phyloP scores from a whole-genome alignment of 2,329 filamentous ascomycete genomes.

The Parastagonospora avenae region DNA sequence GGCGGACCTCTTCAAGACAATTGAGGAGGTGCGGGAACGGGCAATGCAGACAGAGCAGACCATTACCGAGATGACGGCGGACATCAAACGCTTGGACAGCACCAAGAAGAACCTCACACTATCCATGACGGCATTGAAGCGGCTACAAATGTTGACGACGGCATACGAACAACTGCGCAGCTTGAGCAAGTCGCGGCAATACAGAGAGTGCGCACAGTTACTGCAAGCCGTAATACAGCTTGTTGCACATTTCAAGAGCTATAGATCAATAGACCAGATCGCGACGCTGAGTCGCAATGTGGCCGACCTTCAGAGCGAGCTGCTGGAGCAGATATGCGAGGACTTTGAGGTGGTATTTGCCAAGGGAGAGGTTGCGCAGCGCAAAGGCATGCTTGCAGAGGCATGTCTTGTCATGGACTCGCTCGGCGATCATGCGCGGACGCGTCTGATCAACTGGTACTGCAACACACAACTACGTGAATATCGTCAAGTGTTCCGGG shows the following conservation, averaged over 20 bases:
- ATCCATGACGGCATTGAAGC: constrained; percentile 96
- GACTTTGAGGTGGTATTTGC: constrained; percentile 97
- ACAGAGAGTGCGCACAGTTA: constrained; percentile 90
- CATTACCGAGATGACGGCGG: constrained; percentile 98
- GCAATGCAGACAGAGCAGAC: constrained; percentile 92
- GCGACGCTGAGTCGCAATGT: constrained; percentile 91
- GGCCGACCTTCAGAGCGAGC: constrained; percentile 86
- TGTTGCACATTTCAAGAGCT: constrained; percentile 98
- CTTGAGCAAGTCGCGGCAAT: constrained; percentile 84
- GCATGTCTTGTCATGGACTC: constrained; percentile 95
- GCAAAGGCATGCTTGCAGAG: constrained; percentile 75
- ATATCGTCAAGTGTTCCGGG: constrained; percentile 93
- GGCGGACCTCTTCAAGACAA: constrained; percentile 87
- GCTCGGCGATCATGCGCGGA: constrained; percentile 82
- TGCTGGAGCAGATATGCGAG: constrained; percentile 97
- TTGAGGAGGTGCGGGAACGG: constrained; percentile 87
- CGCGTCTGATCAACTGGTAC: constrained; percentile 90
- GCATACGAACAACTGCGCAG: constrained; percentile 95
- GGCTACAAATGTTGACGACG: constrained; percentile 97
- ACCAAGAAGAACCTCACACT: constrained; percentile 96
- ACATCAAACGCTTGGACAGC: constrained; percentile 95
- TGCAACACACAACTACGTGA: constrained; percentile 96
- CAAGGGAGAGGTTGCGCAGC: constrained; percentile 77
- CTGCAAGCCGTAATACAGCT: constrained; percentile 95
- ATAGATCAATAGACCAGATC: constrained; percentile 97